A percentile compares a stretch with the other conserved stretches of the same genome.
Conservation (phyloP, 257 asterid species). For the Solanum ossicruentum region DNA sequence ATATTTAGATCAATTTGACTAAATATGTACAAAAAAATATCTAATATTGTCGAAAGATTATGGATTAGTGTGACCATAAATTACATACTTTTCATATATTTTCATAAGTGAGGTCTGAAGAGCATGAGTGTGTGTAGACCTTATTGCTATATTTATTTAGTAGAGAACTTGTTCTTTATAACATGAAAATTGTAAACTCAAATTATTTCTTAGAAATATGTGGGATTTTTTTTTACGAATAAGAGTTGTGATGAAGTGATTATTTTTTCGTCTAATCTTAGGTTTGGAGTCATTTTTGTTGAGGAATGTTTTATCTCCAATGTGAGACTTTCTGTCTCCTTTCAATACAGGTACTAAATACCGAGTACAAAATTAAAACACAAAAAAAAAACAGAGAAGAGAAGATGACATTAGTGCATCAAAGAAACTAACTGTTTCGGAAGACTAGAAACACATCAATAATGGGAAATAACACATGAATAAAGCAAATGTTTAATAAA, state of each 20-base stretch:
- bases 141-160: too few species aligned
- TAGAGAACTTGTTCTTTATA: background rate
- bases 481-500: background rate
- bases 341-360: too few species aligned
- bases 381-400: too few species aligned
- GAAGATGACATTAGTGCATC: fast-evolving
- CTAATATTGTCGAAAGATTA: background rate
- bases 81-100: background rate
- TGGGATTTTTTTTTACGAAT: background rate
- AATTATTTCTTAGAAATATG: background rate
- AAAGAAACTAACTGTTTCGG: background rate
- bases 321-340: too few species aligned
- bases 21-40: too few species aligned
- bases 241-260: background rate
- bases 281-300: too few species aligned
- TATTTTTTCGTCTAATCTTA: too few species aligned
- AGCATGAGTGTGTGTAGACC: too few species aligned
- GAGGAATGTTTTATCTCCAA: too few species aligned
- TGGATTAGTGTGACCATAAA: fast-evolving
- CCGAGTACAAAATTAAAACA: too few species aligned
- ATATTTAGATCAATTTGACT: too few species aligned
- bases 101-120: fast-evolving
- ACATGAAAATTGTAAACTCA: background rate
- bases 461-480: background rate
- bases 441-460: background rate